Conservation (phyloP, 179 eudicot species). For the Patellifolia procumbens region DNA sequence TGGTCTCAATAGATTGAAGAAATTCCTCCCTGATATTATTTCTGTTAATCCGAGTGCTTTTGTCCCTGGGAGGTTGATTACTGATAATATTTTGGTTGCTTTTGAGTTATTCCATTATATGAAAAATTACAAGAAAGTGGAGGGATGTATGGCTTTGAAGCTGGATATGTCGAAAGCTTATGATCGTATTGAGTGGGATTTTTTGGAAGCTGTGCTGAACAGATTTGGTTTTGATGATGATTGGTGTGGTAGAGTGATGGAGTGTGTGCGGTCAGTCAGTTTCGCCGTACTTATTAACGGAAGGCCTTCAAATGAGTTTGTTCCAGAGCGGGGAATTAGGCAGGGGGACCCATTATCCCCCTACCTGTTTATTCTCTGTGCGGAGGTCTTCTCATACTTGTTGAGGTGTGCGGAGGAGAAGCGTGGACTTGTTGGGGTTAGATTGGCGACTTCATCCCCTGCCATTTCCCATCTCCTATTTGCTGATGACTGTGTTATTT, state of each 20-base stretch:
- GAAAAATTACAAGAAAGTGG: neutral
- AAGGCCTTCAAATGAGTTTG: neutral
- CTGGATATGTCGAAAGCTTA: neutral
- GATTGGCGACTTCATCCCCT: neutral
- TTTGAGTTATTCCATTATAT: conserved; percentile 6
- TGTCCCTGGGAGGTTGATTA: neutral
- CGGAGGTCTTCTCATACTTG: too few relatives aligned
- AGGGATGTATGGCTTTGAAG: neutral
- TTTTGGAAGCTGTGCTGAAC: neutral
- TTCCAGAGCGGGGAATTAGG: neutral
- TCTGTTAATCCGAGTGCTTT: neutral
- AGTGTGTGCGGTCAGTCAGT: neutral
- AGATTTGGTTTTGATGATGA: neutral
- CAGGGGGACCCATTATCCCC: neutral
- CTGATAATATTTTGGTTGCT: neutral
- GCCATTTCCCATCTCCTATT: neutral
- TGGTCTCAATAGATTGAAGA: neutral
- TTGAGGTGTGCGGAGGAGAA: too few relatives aligned
- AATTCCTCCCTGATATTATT: neutral
- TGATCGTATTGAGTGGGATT: neutral
- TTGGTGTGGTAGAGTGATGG: neutral
- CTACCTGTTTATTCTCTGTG: neutral
- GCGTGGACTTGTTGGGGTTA: neutral
- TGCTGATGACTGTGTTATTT: neutral
- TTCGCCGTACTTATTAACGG: conserved; percentile 3